Evolutionary conservation across 2,329 filamentous ascomycete species (phyloP).

Genomic region (Xylaria sp.): DNA sequence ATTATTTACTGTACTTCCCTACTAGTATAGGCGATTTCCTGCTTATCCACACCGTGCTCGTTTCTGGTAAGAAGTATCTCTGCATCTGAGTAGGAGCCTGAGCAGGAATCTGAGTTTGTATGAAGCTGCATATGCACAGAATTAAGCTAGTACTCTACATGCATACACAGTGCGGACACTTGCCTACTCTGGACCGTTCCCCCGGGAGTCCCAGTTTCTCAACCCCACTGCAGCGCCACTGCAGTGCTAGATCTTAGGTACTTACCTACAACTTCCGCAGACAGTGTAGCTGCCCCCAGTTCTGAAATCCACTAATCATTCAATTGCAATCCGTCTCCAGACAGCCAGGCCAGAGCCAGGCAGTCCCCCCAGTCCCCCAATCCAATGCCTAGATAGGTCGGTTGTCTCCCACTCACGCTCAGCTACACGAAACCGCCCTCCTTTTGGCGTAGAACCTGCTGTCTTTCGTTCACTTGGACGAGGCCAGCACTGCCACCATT

Average conservation of each 20-base stretch:
- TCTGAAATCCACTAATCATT: conserved; percentile 14
- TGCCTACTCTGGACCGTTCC: conserved; percentile 7
- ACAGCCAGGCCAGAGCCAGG: background rate
- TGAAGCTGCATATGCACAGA: conserved; percentile 12
- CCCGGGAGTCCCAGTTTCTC: conserved; percentile 15
- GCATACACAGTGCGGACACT: conserved; percentile 14
- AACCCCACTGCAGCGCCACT: background rate
- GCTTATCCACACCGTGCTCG: background rate
- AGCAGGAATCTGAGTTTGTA: background rate
- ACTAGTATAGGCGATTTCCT: background rate
- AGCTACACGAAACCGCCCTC: conserved; percentile 18
- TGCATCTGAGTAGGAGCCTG: background rate
- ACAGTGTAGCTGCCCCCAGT: background rate
- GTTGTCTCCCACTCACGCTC: conserved; percentile 22
- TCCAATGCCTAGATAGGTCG: conserved; percentile 1
- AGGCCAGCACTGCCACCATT: conserved; percentile 39
- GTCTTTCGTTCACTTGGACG: conserved; percentile 25
- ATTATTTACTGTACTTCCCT: background rate
- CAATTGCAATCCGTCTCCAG: conserved; percentile 8
- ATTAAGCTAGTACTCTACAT: conserved; percentile 15
- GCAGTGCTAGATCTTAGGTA: background rate
- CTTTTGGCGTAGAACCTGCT: conserved; percentile 29
- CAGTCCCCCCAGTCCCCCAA: conserved; percentile 1
- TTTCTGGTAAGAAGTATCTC: background rate
- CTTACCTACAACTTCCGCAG: background rate